Base-by-base conservation (phyloP, 169 alveolate genomes). In the Cryptosporidium ubiquitum region DNA sequence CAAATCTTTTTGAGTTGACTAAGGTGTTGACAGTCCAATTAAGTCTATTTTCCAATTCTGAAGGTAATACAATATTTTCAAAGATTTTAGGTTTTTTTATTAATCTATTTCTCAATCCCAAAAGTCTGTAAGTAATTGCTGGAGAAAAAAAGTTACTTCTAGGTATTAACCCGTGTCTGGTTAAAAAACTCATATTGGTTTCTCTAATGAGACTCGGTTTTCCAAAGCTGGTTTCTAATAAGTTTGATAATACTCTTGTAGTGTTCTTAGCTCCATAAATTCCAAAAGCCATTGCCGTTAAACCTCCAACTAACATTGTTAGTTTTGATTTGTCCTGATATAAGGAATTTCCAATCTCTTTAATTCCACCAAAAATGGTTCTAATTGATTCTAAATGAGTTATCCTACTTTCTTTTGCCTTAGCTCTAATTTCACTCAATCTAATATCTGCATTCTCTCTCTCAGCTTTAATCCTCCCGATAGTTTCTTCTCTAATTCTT, bases 21-120 rank as follows among this genome's bases (percentile, higher is more conserved):
- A 98, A 95, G 5, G 99, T 96, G 92, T 97, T 96, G n/a, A 97
- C 95, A 33, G 98, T 96, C 96, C 98, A 96, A 58, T 95, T 84
- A 23, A 98, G 91, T 47, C 97, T 91, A 68, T 93, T 95, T 68
- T 97, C 96, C 35, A 98, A 91, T 55, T 94, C 96, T 37, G 91
- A 92, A 68, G 95, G 94, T 26, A 98, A 85, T 1, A 97, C 96
- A 5, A 97, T 96, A 69, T 97, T 94, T 74, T 96, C 97, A 42
- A 97, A 86, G 37, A 95, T 52, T 29, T 86, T 92, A 2, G 84
- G 71, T 18, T 55, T 74, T 85, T 18, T 52, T 26, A 55, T 7
- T 7, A 55, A 14, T 84, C 55, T 91, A 85, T 75, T 69, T 68
- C 70, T 73, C 85, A 84, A 60, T 49, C 85, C 61, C 20, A 42